phyloP scores from a whole-genome alignment of 768 basidiomycete species.

The Boletus coccyginus region DNA sequence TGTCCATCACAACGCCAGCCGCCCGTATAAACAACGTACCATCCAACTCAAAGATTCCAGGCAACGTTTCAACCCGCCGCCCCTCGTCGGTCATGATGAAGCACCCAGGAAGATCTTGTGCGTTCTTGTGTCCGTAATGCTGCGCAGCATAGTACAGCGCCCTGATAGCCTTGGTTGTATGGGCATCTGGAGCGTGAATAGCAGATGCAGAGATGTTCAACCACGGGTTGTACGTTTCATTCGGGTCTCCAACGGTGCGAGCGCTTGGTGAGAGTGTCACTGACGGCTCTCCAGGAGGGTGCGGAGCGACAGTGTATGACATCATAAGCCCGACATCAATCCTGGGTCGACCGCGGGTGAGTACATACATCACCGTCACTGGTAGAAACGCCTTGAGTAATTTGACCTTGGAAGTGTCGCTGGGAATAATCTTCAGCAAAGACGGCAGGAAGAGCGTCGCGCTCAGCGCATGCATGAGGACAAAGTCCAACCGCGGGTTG shows the following conservation, averaged over 20 bases:
- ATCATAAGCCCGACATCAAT: constrained; percentile 48
- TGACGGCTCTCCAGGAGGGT: constrained; percentile 31
- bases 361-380: constrained; percentile 33
- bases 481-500: constrained; percentile 52
- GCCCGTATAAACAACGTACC: constrained; percentile 57
- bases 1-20: constrained; percentile 55
- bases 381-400: constrained; percentile 46
- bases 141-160: constrained; percentile 46
- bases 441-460: constrained; percentile 50
- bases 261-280: constrained; percentile 3
- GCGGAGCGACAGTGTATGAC: constrained; percentile 41
- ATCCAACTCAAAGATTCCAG: constrained; percentile 44
- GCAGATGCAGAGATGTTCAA: constrained; percentile 43
- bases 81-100: constrained; percentile 31
- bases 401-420: constrained; percentile 38
- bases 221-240: constrained; percentile 50
- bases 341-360: constrained; percentile 52
- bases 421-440: constrained; percentile 33
- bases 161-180: constrained; percentile 50
- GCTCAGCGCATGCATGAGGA: constrained; percentile 59
- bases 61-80: constrained; percentile 41
- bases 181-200: constrained; percentile 50
- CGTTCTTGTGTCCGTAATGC: constrained; percentile 42
- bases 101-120: constrained; percentile 43
- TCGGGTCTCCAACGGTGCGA: constrained; percentile 36